These are phyloP conservation scores for Huntiella moniliformis DNA, from an alignment of 2,329 filamentous ascomycete genomes.

Conservation along the genomic window DNA sequence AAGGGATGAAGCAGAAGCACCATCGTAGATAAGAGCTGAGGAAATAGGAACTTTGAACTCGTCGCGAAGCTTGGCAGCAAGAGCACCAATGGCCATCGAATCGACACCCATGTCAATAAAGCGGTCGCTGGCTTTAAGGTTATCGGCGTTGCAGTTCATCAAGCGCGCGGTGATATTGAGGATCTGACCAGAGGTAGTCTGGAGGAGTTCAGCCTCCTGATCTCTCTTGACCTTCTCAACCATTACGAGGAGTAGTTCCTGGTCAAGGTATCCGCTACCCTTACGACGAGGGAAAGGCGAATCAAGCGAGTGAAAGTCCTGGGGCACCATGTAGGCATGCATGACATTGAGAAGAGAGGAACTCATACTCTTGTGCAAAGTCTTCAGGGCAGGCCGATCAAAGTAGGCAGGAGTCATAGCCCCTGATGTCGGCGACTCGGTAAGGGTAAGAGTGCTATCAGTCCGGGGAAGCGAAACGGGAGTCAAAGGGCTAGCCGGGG, in stretches of 20 bases:
- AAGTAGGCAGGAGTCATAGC: slow-evolving; percentile 1
- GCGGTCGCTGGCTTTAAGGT: slow-evolving; percentile 24
- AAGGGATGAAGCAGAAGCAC: slow-evolving; percentile 25
- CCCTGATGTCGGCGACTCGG: neutral
- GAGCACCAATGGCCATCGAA: slow-evolving; percentile 31
- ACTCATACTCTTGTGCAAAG: slow-evolving; percentile 8
- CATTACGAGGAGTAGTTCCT: slow-evolving; percentile 19
- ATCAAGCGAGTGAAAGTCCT: slow-evolving; percentile 18
- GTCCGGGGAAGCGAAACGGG: neutral
- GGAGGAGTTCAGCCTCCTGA: slow-evolving; percentile 14
- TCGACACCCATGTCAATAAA: slow-evolving; percentile 34
- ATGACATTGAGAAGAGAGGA: slow-evolving; percentile 5
- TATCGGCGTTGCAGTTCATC: slow-evolving; percentile 21
- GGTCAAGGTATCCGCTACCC: slow-evolving; percentile 18
- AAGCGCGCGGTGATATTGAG: slow-evolving; percentile 26
- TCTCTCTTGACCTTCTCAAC: slow-evolving; percentile 16
- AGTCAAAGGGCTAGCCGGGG: slow-evolving; percentile 1
- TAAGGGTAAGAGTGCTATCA: too few species aligned
- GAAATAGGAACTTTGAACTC: slow-evolving; percentile 30
- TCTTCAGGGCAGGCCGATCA: slow-evolving; percentile 6
- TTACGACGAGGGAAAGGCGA: slow-evolving; percentile 19
- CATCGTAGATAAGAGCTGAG: slow-evolving; percentile 32
- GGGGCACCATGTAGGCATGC: slow-evolving; percentile 23
- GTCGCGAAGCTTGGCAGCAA: slow-evolving; percentile 31
- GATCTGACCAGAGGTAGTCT: slow-evolving; percentile 21